Conservation (phyloP, 2,329 filamentous ascomycete genomes). For the Pestalotiopsis sp. region DNA sequence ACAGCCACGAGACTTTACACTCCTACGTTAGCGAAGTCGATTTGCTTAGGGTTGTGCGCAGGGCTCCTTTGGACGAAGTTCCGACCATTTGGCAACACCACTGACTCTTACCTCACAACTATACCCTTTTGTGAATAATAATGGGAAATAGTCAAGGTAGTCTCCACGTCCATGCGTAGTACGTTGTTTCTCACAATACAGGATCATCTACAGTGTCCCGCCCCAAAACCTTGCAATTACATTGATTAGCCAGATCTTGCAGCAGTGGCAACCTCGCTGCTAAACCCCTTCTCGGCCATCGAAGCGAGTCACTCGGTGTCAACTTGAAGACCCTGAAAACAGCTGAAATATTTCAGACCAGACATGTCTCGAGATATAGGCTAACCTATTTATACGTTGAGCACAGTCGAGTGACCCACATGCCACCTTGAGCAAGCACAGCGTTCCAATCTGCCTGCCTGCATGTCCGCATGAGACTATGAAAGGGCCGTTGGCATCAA, state of each 20-base stretch:
- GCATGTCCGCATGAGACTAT: not conserved
- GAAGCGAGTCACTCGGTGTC: not conserved
- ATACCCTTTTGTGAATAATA: not conserved
- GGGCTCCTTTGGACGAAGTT: not conserved
- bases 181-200: too few species aligned
- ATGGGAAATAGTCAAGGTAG: too few species aligned
- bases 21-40: not conserved
- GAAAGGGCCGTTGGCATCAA: not conserved
- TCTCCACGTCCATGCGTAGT: too few species aligned
- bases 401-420: not conserved
- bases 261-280: not conserved
- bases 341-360: constrained; percentile 1
- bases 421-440: too few species aligned
- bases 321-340: not conserved
- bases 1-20: constrained; percentile 33
- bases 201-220: too few species aligned
- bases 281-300: not conserved
- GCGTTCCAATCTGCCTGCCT: not conserved
- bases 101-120: not conserved
- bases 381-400: not conserved
- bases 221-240: not conserved
- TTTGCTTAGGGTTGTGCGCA: not conserved
- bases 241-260: not conserved
- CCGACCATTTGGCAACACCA: not conserved
- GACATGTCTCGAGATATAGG: not conserved